phyloP scores from a whole-genome alignment of 495 filamentous ascomycete species.

The Cudoniella acicularis region DNA sequence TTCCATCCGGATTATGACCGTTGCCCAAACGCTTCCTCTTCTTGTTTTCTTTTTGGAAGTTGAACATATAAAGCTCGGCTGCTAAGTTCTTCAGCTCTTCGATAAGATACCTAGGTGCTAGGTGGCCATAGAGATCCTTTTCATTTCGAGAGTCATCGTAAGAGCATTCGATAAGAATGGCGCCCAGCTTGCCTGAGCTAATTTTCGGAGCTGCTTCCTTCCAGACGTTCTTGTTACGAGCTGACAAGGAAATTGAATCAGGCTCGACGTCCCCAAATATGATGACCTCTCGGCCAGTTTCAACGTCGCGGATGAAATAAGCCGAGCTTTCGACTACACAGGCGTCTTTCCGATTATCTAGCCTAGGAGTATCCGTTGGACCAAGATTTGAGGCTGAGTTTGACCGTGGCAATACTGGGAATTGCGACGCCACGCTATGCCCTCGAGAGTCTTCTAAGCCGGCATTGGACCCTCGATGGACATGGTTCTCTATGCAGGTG shows the following conservation, averaged over 20 bases:
- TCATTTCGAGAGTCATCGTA: slow-evolving; percentile 76
- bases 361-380: background rate
- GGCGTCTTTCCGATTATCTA: slow-evolving; percentile 21
- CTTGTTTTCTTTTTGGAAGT: slow-evolving; percentile 11
- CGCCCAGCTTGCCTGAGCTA: slow-evolving; percentile 59
- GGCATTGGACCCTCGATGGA: slow-evolving; percentile 51
- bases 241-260: slow-evolving; percentile 74
- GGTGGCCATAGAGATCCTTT: slow-evolving; percentile 78
- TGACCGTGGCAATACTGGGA: slow-evolving; percentile 7
- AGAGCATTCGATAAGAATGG: slow-evolving; percentile 93
- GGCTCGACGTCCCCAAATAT: slow-evolving; percentile 96
- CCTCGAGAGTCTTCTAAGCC: slow-evolving; percentile 21
- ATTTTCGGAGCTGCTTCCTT: slow-evolving; percentile 80
- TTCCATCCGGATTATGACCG: slow-evolving; percentile 8
- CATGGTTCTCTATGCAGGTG: slow-evolving; percentile 71
- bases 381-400: background rate
- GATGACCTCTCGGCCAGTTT: slow-evolving; percentile 69
- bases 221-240: slow-evolving; percentile 81
- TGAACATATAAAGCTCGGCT: slow-evolving; percentile 50
- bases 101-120: slow-evolving; percentile 76
- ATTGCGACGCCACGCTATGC: background rate
- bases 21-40: slow-evolving; percentile 29
- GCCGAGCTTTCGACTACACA: slow-evolving; percentile 81
- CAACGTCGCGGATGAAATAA: slow-evolving; percentile 79
- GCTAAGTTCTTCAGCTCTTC: slow-evolving; percentile 74